Evolutionary conservation across 345 rosid species (phyloP), one percentile per base, ranked within the genome.

Genomic region (Rhizophora mangle): DNA sequence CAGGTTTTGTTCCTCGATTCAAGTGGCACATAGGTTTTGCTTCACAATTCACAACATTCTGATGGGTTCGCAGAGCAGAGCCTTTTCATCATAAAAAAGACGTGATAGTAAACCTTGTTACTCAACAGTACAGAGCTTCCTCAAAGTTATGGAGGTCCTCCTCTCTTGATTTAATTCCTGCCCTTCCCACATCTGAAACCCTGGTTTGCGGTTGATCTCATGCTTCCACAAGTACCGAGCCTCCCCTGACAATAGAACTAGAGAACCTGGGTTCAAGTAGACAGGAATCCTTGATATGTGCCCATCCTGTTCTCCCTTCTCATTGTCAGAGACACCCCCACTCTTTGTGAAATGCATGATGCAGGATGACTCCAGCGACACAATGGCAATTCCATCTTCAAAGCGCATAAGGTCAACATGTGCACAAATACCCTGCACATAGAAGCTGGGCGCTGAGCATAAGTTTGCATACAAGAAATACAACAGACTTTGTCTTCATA

Each of bases 141-240:
- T 85, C 66, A 94, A 72, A 8, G 98, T 91, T 66, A 91, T 71
- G 55, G 98, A 94, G 60, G 81, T 79, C 76, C 98, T 88, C 68
- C 81, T 81, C 62, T 75, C 74, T 85, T 94, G 95, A 67, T 66
- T 74, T 64, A 94, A 64, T 65, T 91, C 95, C 79, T 71, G 55
- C 52, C 90, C 95, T 32, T 82, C 82, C 97, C 95, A 94, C 16
- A 82, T 70, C 75, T 94, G 98, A 82, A 88, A 85, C 66, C 92
- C 93, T n/a, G 89, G 87, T 54, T 82, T 86, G 55, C 98, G 85
- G 65, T 88, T 94, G 36, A 94, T 94, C 76, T 94, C 95, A 36
- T 94, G 97, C 79, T 88, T 94, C 98, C 98, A 94, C 0, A 5
- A 68, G 76, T 88, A 91, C 46, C 97, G 88, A 76, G 97, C 97